Evolutionary conservation across 2,329 filamentous ascomycete genomes (phyloP), one percentile per base, ranked within the genome.

Genomic region (Diaporthe helianthi): DNA sequence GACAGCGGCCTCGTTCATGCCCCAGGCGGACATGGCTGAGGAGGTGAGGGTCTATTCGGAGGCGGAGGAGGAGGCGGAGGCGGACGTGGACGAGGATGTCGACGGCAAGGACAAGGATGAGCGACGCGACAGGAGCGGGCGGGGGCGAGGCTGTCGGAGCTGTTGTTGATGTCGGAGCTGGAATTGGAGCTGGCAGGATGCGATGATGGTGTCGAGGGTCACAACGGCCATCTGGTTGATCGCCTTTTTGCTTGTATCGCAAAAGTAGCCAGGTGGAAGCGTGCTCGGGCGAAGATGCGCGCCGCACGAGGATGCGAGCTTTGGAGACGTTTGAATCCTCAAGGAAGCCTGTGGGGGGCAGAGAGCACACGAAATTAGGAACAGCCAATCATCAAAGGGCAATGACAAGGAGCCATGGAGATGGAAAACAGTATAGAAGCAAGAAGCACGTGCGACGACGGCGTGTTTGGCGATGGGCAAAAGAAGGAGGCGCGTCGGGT

Each of bases 21-120:
- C 69, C 89, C 89, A 91, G 83, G 88, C 87, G 84, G 86, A 90
- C 89, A 91, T 90, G 84, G 86, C 86, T 82, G 81, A 80, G 79
- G 76, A 79, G 79, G 77, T 78, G 74, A 44, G 51, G 53, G 70
- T 69, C 46, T 44, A 52, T 52, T 65, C 68, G 60, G 53, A 53
- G 36, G 54, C 36, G 38, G 38, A 49, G 29, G n/a, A n/a, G n/a
- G n/a, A n/a, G 72, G 17, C 69, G 71, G 68, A 29, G 65, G 55
- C 36, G 46, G 71, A 46, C 24, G 73, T 41, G 29, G 55, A 67
- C 65, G 66, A 44, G 33, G 47, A 52, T 58, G 67, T 63, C 44
- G 36, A 15, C 51, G 51, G 4, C 26, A 17, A 33, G 10, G 52
- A 36, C 69, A 63, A 64, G 49, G 67, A 47, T 46, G 44, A 52